Percentiles rank a stretch among this genome's conserved stretches.
Conservation (phyloP, 2,329 filamentous ascomycete genomes). For the Trichophyton mentagrophytes region DNA sequence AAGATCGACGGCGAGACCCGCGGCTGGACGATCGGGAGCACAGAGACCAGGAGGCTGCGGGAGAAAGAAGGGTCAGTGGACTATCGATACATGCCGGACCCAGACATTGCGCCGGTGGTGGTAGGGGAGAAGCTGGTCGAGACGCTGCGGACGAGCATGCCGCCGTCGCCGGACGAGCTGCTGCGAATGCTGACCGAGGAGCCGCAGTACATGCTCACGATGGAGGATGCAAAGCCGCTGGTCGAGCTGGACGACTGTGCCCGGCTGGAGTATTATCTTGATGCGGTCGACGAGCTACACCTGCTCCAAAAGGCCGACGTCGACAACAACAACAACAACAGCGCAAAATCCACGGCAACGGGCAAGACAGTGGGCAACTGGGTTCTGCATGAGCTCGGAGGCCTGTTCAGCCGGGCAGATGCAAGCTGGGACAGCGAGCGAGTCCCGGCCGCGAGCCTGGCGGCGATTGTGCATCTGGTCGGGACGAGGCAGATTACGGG, state of each 20-base stretch:
- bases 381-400: conserved; percentile 65
- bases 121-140: conserved; percentile 58
- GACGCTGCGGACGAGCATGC: conserved; percentile 50
- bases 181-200: conserved; percentile 47
- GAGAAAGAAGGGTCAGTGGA: conserved; percentile 96
- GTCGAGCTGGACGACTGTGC: conserved; percentile 65
- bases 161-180: conserved; percentile 59
- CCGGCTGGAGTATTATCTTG: conserved; percentile 63
- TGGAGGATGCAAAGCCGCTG: conserved; percentile 74
- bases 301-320: conserved; percentile 18
- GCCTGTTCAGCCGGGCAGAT: conserved; percentile 45
- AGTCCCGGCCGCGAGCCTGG: conserved; percentile 33
- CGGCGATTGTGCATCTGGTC: conserved; percentile 34
- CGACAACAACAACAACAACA: conserved; percentile 7
- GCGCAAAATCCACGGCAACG: conserved; percentile 9
- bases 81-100: conserved; percentile 97
- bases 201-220: conserved; percentile 51
- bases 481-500: conserved; percentile 38
- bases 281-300: conserved; percentile 29
- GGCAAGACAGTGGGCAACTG: conserved; percentile 48
- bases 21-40: conserved; percentile 78
- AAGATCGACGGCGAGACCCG: conserved; percentile 72
- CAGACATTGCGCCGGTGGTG: conserved; percentile 69
- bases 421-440: conserved; percentile 27
- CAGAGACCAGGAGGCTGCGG: conserved; percentile 65